Conservation (phyloP, 78 protist species). For the Dictyostelium capitatum region DNA sequence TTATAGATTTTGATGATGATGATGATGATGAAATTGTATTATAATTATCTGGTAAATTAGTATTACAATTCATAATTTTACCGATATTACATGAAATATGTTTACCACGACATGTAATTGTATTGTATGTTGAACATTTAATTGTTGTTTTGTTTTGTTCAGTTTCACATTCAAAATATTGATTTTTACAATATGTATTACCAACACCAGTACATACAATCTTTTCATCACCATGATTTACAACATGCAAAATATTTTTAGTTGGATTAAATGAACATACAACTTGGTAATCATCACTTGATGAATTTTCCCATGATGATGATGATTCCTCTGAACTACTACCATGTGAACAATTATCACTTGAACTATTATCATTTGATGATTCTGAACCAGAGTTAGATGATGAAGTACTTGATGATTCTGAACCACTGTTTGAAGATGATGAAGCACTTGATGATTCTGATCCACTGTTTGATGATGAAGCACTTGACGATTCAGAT, state of each 20-base stretch:
- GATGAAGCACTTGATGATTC: not conserved
- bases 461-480: not conserved
- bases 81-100: conserved; percentile 4
- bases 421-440: not conserved
- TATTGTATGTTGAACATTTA: not conserved
- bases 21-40: not conserved
- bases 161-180: not conserved
- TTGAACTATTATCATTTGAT: not conserved
- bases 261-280: not conserved
- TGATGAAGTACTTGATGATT: too few relatives aligned
- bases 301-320: conserved; percentile 1
- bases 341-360: conserved; percentile 2
- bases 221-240: not conserved
- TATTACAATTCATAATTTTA: conserved; percentile 15
- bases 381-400: not conserved
- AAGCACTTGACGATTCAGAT: not conserved
- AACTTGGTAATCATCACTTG: not conserved
- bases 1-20: not conserved
- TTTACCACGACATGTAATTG: conserved; percentile 11
- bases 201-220: not conserved
- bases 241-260: not conserved
- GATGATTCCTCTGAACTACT: not conserved
- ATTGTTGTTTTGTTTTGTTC: not conserved
- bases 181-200: not conserved
- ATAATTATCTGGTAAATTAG: not conserved